Evolutionary conservation across 2,329 filamentous ascomycete species (phyloP).

Genomic region (Ceratocystis ficicola): DNA sequence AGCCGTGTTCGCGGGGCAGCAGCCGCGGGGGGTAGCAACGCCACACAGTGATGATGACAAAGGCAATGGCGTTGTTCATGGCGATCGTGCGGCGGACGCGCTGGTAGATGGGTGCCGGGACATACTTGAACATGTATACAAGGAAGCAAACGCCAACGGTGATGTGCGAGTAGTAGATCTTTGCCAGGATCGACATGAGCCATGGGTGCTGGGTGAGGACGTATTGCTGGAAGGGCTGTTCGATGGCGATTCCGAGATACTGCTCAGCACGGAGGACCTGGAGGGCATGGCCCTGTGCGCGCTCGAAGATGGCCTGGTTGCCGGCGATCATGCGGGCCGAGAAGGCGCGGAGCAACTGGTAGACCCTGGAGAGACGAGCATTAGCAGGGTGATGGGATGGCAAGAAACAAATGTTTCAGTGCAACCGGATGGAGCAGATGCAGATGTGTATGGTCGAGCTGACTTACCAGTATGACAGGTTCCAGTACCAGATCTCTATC

Average conservation of each 20-base stretch:
- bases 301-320: conserved; percentile 31
- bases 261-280: conserved; percentile 32
- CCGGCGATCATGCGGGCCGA: conserved; percentile 33
- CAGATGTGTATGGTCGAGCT: background rate
- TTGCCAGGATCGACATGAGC: conserved; percentile 33
- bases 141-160: conserved; percentile 36
- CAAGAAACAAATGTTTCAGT: background rate
- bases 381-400: background rate
- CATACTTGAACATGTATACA: conserved; percentile 37
- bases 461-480: conserved; percentile 30
- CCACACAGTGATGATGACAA: conserved; percentile 37
- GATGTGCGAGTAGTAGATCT: conserved; percentile 38
- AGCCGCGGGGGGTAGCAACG: conserved; percentile 39
- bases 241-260: conserved; percentile 31
- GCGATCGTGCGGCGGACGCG: conserved; percentile 37
- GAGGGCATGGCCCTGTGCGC: conserved; percentile 32
- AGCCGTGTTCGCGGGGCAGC: conserved; percentile 36
- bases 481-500: conserved; percentile 32
- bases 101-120: conserved; percentile 32
- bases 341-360: conserved; percentile 35
- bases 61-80: conserved; percentile 38
- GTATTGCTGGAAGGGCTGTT: conserved; percentile 32
- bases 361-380: conserved; percentile 28
- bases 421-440: too few relatives aligned
- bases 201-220: conserved; percentile 30